Conservation (phyloP, 2,329 filamentous ascomycete species). For the Chrysoporthe puriensis region DNA sequence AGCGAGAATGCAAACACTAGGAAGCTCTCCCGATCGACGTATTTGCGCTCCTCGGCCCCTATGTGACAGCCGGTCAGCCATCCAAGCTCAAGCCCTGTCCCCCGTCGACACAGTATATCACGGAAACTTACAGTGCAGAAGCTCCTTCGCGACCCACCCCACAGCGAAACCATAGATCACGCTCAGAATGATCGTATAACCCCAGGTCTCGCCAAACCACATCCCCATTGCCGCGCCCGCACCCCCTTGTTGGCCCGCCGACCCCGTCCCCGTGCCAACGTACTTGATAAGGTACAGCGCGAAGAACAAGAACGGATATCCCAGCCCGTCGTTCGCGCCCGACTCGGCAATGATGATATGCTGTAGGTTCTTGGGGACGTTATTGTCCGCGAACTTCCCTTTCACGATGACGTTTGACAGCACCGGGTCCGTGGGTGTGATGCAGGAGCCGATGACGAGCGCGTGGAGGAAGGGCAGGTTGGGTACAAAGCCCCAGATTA, state of each 20-base stretch:
- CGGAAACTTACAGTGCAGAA: slow-evolving; percentile 66
- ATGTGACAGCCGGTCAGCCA: not conserved
- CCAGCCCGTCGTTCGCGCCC: slow-evolving; percentile 85
- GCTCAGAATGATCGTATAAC: slow-evolving; percentile 80
- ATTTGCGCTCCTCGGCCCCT: slow-evolving; percentile 74
- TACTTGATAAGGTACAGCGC: slow-evolving; percentile 84
- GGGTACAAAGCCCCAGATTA: slow-evolving; percentile 78
- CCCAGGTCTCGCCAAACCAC: slow-evolving; percentile 87
- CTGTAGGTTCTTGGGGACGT: slow-evolving; percentile 81
- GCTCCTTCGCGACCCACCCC: slow-evolving; percentile 79
- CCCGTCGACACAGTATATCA: too few species aligned
- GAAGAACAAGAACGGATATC: slow-evolving; percentile 87
- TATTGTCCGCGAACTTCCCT: slow-evolving; percentile 89
- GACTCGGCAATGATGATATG: slow-evolving; percentile 82
- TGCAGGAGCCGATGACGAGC: slow-evolving; percentile 78
- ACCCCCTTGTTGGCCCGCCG: slow-evolving; percentile 57
- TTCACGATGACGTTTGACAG: slow-evolving; percentile 90
- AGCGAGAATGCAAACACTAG: slow-evolving; percentile 84
- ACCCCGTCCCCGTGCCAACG: slow-evolving; percentile 57
- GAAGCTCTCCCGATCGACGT: slow-evolving; percentile 86
- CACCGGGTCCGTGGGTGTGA: slow-evolving; percentile 91
- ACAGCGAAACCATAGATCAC: slow-evolving; percentile 75
- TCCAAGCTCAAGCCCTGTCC: not conserved
- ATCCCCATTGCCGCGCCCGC: slow-evolving; percentile 69
- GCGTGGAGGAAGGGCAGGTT: slow-evolving; percentile 75